Percentiles rank a stretch among this genome's conserved stretches.
These are phyloP conservation scores for Gillenia trifoliata DNA, from an alignment of 306 rosid species.

Conservation along the genomic window DNA sequence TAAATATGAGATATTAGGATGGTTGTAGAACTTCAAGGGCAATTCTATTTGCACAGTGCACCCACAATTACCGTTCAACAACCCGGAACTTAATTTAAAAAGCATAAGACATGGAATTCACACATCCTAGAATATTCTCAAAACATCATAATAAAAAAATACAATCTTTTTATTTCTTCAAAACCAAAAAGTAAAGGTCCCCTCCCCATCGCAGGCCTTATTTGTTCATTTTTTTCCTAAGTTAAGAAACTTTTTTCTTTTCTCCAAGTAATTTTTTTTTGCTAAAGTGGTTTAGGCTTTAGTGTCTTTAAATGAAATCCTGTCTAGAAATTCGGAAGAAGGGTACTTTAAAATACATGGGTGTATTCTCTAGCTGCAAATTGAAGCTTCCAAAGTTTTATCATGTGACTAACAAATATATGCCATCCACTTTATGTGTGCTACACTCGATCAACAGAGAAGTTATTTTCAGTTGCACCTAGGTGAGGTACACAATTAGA, in stretches of 20 bases:
- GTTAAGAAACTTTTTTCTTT: background rate
- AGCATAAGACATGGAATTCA: background rate
- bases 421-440: background rate
- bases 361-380: background rate
- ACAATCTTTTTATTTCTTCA: background rate
- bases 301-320: background rate
- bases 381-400: slow-evolving; percentile 1
- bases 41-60: background rate
- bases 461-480: background rate
- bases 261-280: background rate
- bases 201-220: background rate
- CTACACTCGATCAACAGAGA: slow-evolving; percentile 2
- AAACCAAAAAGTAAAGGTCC: background rate
- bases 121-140: background rate
- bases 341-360: background rate
- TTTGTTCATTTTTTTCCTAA: background rate
- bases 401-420: background rate
- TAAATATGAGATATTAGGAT: slow-evolving; percentile 28
- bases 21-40: background rate
- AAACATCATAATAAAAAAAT: background rate
- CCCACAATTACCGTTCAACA: background rate
- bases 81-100: background rate
- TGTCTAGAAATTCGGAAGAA: background rate
- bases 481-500: slow-evolving; percentile 14
- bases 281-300: background rate